phyloP scores from a whole-genome alignment of 228 moss, liverwort and hornwort genomes.

The Sphagnum magellanicum region DNA sequence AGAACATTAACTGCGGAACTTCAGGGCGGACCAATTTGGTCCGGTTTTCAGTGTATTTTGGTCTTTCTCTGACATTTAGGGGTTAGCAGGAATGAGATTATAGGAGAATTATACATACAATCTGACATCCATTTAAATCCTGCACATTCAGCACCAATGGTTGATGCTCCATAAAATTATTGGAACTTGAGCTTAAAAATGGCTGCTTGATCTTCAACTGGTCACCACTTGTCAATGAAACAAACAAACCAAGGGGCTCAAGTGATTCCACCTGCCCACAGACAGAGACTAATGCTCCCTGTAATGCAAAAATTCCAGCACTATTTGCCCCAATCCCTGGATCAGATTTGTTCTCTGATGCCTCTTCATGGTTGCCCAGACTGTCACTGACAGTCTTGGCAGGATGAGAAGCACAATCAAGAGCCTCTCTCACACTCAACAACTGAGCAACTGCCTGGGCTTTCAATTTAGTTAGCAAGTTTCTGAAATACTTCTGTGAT shows the following conservation, averaged over 20 bases:
- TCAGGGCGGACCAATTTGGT: no score
- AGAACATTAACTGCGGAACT: no score
- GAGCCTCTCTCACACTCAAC: constrained; percentile 25
- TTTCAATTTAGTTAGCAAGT: constrained; percentile 25
- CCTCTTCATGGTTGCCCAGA: constrained; percentile 8
- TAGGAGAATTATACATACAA: constrained; percentile 14
- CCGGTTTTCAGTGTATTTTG: no score
- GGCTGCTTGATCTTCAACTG: constrained; percentile 2
- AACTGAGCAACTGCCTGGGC: constrained; percentile 10
- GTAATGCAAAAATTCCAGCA: constrained; percentile 21
- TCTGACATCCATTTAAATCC: constrained; percentile 21
- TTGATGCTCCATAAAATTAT: constrained; percentile 5
- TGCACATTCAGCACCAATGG: constrained; percentile 18
- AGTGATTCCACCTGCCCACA: constrained; percentile 30
- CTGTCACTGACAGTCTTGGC: constrained; percentile 1
- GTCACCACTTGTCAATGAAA: constrained; percentile 10
- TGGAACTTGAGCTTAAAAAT: constrained; percentile 11
- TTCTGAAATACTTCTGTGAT: constrained; percentile 17
- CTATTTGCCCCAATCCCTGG: constrained; percentile 14
- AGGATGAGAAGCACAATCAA: constrained; percentile 11
- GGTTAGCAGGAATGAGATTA: neutral
- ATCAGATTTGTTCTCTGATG: constrained; percentile 2
- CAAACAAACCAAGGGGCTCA: constrained; percentile 4
- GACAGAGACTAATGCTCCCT: constrained; percentile 46
- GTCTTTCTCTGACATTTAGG: no score